Evolutionary conservation across 768 basidiomycete genomes (phyloP).

Genomic region (Amanita brunnescens): DNA sequence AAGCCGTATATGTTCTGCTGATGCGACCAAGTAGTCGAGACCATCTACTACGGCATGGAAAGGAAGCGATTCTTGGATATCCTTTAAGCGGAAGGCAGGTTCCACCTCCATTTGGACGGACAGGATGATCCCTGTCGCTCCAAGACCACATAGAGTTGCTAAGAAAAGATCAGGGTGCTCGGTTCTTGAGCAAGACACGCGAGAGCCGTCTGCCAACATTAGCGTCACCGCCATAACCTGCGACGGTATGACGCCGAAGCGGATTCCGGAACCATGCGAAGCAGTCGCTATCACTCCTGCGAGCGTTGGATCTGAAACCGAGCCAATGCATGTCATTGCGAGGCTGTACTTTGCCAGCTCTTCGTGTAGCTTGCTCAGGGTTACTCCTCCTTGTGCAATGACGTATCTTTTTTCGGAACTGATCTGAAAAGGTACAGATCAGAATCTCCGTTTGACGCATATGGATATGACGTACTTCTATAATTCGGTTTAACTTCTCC

Average conservation of each 20-base stretch:
- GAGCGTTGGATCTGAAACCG: slow-evolving; percentile 93
- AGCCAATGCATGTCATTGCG: slow-evolving; percentile 89
- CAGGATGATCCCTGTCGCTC: slow-evolving; percentile 83
- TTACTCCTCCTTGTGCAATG: slow-evolving; percentile 71
- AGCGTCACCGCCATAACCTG: slow-evolving; percentile 70
- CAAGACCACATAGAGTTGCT: slow-evolving; percentile 87
- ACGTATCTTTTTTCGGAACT: slow-evolving; percentile 59
- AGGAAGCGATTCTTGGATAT: slow-evolving; percentile 49
- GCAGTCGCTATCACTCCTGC: slow-evolving; percentile 90
- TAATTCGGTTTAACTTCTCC: slow-evolving; percentile 56
- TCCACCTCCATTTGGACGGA: slow-evolving; percentile 72
- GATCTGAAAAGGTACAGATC: slow-evolving; percentile 37
- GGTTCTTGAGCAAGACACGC: slow-evolving; percentile 55
- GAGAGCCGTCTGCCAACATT: slow-evolving; percentile 67
- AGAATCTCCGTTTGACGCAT: slow-evolving; percentile 7
- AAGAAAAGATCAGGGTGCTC: slow-evolving; percentile 71
- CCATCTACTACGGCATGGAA: slow-evolving; percentile 56
- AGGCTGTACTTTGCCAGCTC: slow-evolving; percentile 57
- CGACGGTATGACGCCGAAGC: slow-evolving; percentile 73
- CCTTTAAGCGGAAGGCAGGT: slow-evolving; percentile 71
- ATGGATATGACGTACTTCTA: slow-evolving; percentile 54
- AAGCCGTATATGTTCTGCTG: slow-evolving; percentile 84
- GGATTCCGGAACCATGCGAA: slow-evolving; percentile 86
- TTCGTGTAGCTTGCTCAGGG: slow-evolving; percentile 63
- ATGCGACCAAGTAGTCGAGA: slow-evolving; percentile 44